A percentile compares a stretch with the other conserved stretches of the same genome.
phyloP scores from a whole-genome alignment of 2,329 filamentous ascomycete species.

The Paramyrothecium sp. region DNA sequence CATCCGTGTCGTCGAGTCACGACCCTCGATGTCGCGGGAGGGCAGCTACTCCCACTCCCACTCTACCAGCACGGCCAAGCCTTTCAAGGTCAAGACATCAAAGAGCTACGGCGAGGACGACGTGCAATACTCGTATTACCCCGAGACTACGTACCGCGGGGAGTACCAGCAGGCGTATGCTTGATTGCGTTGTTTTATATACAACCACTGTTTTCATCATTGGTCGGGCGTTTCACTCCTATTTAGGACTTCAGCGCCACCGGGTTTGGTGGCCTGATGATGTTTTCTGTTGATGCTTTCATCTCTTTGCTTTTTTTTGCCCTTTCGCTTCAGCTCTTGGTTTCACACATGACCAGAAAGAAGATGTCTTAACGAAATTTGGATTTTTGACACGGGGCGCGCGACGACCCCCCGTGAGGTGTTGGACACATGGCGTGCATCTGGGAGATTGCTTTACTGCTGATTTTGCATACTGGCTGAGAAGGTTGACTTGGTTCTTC shows the following conservation, averaged over 20 bases:
- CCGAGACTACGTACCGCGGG: conserved; percentile 22
- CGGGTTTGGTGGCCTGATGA: background rate
- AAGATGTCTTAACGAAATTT: conserved; percentile 31
- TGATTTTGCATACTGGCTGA: conserved; percentile 11
- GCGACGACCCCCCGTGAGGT: conserved; percentile 18
- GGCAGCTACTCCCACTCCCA: conserved; percentile 21
- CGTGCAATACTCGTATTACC: conserved; percentile 26
- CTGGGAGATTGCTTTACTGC: conserved; percentile 12
- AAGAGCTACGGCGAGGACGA: conserved; percentile 26
- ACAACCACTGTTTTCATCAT: conserved; percentile 1
- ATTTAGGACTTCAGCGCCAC: conserved; percentile 2
- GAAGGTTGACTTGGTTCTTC: conserved; percentile 16
- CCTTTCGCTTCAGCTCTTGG: conserved; percentile 18
- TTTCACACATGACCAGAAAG: conserved; percentile 26
- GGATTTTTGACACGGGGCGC: conserved; percentile 21
- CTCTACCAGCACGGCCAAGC: conserved; percentile 16
- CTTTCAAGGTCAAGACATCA: conserved; percentile 31
- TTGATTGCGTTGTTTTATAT: conserved; percentile 11
- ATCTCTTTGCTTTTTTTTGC: conserved; percentile 14
- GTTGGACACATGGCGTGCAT: conserved; percentile 22
- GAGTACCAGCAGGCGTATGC: conserved; percentile 17
- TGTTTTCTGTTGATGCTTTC: conserved; percentile 11
- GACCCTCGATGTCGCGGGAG: conserved; percentile 30
- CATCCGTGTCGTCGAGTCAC: conserved; percentile 20
- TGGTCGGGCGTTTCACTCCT: background rate